Base-by-base conservation (phyloP, 2,329 filamentous ascomycete species). In the Fusarium musae region DNA sequence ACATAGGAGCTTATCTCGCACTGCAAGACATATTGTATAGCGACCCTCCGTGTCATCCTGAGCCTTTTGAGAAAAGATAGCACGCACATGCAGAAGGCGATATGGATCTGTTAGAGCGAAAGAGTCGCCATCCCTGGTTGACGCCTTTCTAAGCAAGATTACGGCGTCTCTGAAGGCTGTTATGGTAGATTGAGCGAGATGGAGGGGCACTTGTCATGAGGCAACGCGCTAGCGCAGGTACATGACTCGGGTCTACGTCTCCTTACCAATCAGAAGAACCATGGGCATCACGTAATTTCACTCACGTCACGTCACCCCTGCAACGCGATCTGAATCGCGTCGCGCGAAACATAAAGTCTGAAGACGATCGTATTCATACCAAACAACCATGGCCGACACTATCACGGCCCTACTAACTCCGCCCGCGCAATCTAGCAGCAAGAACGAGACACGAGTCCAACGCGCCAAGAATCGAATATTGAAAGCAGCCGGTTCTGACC, bases 221-320 rank as follows among this genome's bases (percentile, higher is more conserved):
- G 21, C 15, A 1, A 15, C 21, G 39, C 21, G 21, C 40, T 43
- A 23, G 23, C 40, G n/a, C n/a, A 23, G 40, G 40, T 43, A 23
- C 40, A 0, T 11, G 9, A 43, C 0, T 6, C 1, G 15, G 9
- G n/a, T 4, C 9, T 0, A 6, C 15, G 1, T 1, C 5, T 7
- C 2, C 2, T 23, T 9, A 2, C n/a, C 15, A 43, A 43, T 43
- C 3, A 1, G 4, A 23, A 6, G 7, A 1, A 10, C 16, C 1
- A 16, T 3, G 3, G 1, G n/a, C n/a, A 43, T 43, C 1, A 23
- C 40, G 40, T 43, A 43, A 23, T 43, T n/a, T 43, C 40, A 17
- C 3, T 7, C 40, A 43, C 9, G 36, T 36, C 34, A 17, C 16
- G 9, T 19, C 36, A 37, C 15, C 40, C 40, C n/a, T 43, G 40